Conservation (phyloP, 176 grass and related monocot species). For the Themeda triandra region DNA sequence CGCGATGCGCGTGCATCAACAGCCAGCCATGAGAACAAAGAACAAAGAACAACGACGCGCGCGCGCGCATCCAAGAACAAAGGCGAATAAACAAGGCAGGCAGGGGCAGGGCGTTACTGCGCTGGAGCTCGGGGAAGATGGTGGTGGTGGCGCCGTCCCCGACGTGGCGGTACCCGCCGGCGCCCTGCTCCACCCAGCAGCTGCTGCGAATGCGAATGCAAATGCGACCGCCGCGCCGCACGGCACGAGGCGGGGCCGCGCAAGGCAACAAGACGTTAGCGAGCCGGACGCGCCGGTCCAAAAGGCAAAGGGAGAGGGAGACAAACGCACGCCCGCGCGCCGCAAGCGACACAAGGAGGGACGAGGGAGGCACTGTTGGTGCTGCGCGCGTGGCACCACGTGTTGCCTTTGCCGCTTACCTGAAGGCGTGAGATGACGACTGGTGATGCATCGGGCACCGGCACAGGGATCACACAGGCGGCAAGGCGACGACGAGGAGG, state of each 20-base stretch:
- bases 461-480: neutral
- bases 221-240: neutral
- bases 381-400: slow-evolving; percentile 1
- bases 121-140: slow-evolving; percentile 55
- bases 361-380: neutral
- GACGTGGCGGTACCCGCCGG: slow-evolving; percentile 63
- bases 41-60: no score
- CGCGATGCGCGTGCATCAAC: neutral
- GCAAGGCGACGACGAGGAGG: neutral
- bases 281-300: slow-evolving; percentile 7
- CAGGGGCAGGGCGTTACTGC: slow-evolving; percentile 12
- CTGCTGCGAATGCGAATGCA: neutral
- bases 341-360: slow-evolving; percentile 14
- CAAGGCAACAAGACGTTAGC: slow-evolving; percentile 30
- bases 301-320: neutral
- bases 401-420: neutral
- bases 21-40: neutral
- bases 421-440: slow-evolving; percentile 7
- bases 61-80: neutral
- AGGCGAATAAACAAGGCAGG: neutral
- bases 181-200: slow-evolving; percentile 65
- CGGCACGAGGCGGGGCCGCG: neutral
- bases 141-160: slow-evolving; percentile 47
- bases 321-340: neutral
- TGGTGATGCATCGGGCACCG: slow-evolving; percentile 27